phyloP scores from a whole-genome alignment of 257 asterid species.

The Solanum sejunctum region DNA sequence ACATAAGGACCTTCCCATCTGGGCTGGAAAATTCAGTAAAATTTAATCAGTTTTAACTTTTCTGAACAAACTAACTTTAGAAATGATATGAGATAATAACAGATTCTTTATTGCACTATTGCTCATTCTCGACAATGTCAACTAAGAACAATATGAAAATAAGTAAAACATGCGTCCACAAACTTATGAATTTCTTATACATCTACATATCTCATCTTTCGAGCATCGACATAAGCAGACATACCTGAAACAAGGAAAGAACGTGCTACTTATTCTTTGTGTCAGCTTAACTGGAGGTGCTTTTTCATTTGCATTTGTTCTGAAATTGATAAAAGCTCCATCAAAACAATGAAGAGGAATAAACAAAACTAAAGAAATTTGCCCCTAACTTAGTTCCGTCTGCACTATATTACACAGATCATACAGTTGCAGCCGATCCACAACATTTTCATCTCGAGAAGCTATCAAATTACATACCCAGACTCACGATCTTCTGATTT shows the following conservation, averaged over 20 bases:
- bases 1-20: conserved; percentile 64
- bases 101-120: not conserved
- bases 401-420: not conserved
- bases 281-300: conserved; percentile 34
- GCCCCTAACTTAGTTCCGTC: not conserved
- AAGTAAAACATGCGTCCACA: not conserved
- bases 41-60: not conserved
- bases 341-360: not conserved
- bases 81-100: not conserved
- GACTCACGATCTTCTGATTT: conserved; percentile 26
- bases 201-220: not conserved
- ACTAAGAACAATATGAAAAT: not conserved
- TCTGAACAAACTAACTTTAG: not conserved
- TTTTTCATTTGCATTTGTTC: conserved; percentile 36
- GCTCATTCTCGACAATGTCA: not conserved
- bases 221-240: not conserved
- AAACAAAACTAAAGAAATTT: not conserved
- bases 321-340: conserved; percentile 2
- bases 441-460: not conserved
- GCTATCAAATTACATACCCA: conserved; percentile 13
- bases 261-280: conserved; percentile 58
- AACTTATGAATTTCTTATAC: not conserved
- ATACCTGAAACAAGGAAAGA: conserved; percentile 84
- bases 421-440: not conserved
- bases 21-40: conserved; percentile 44